Conservation (phyloP, 2,329 filamentous ascomycete species). For the Balansia obtecta region DNA sequence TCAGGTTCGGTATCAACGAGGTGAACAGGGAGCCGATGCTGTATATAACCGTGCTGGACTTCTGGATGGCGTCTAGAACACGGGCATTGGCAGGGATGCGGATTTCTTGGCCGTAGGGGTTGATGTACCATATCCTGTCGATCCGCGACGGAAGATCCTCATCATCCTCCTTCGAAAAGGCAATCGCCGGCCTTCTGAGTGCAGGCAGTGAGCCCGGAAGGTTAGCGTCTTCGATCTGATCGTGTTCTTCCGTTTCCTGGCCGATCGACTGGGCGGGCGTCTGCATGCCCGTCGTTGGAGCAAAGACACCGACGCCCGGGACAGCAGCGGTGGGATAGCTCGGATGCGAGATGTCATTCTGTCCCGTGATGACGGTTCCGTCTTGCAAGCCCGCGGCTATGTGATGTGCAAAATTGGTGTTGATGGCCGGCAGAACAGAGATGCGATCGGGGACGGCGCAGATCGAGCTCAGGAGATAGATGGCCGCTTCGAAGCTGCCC, state of each 20-base stretch:
- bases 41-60: constrained; percentile 64
- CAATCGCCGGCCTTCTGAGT: constrained; percentile 68
- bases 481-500: constrained; percentile 82
- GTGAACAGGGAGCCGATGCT: constrained; percentile 93
- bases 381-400: constrained; percentile 74
- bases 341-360: constrained; percentile 87
- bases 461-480: constrained; percentile 79
- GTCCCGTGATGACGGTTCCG: constrained; percentile 70
- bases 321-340: constrained; percentile 45
- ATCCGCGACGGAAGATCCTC: constrained; percentile 70
- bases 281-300: constrained; percentile 11
- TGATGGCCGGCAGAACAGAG: constrained; percentile 77
- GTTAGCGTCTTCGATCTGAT: constrained; percentile 66
- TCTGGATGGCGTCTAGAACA: constrained; percentile 55
- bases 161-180: constrained; percentile 64
- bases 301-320: constrained; percentile 15
- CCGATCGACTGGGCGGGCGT: constrained; percentile 22
- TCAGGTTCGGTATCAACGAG: constrained; percentile 69
- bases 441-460: constrained; percentile 70
- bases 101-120: constrained; percentile 96
- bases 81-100: constrained; percentile 71
- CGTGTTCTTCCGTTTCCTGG: constrained; percentile 41
- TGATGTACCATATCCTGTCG: constrained; percentile 87
- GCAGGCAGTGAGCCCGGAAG: constrained; percentile 70
- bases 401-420: constrained; percentile 91